Evolutionary conservation across 495 filamentous ascomycete species (phyloP).

Genomic region (Aspergillus wentii): DNA sequence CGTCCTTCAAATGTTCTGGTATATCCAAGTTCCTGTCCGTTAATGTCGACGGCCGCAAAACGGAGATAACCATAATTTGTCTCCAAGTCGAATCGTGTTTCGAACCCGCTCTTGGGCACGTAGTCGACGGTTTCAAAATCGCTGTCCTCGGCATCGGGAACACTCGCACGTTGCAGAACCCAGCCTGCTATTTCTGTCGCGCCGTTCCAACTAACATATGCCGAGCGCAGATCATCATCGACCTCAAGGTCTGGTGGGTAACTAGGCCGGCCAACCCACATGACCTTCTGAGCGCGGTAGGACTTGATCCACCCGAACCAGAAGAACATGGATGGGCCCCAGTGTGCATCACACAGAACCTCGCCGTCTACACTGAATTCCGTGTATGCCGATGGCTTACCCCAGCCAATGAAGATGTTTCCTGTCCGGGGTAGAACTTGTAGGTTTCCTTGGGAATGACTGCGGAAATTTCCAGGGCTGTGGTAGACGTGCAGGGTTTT

Average conservation of each 20-base stretch:
- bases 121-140: conserved; percentile 22
- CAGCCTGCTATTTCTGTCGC: conserved; percentile 21
- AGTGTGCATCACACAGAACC: conserved; percentile 26
- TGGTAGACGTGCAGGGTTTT: conserved; percentile 20
- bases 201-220: conserved; percentile 27
- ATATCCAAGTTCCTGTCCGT: conserved; percentile 1
- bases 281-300: conserved; percentile 12
- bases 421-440: conserved; percentile 40
- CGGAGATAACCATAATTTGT: background rate
- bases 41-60: background rate
- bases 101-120: conserved; percentile 15
- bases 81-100: conserved; percentile 12
- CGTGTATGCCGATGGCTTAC: conserved; percentile 37
- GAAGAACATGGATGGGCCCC: conserved; percentile 8
- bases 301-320: conserved; percentile 9
- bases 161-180: conserved; percentile 6
- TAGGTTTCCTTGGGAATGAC: conserved; percentile 46
- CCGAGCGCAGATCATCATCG: conserved; percentile 2
- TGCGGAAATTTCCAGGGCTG: conserved; percentile 30
- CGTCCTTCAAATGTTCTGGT: background rate
- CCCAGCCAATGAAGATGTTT: conserved; percentile 48
- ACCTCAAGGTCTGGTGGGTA: conserved; percentile 6
- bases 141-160: conserved; percentile 18
- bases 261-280: conserved; percentile 15
- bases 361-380: conserved; percentile 44